Evolutionary conservation across 192 early-diverging fungal species (phyloP).

Genomic region (Coemansia sp.): DNA sequence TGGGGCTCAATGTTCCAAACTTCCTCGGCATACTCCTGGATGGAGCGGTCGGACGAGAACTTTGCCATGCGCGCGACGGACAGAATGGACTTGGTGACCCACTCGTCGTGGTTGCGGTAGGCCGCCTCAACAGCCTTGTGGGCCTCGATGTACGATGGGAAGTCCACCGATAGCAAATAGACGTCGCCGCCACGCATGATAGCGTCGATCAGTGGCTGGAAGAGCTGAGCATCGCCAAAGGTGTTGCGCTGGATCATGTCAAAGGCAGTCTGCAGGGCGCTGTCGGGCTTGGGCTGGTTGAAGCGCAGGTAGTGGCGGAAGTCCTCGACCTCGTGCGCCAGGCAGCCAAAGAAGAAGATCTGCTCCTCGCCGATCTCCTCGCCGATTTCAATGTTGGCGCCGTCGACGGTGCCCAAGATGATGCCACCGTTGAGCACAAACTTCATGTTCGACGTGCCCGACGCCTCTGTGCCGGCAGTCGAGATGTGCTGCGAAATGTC

Average conservation of each 20-base stretch:
- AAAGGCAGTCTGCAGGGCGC: constrained; percentile 77
- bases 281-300: constrained; percentile 73
- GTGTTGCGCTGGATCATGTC: constrained; percentile 74
- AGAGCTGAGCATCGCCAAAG: constrained; percentile 81
- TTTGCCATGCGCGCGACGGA: constrained; percentile 93
- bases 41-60: constrained; percentile 85
- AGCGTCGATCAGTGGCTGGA: constrained; percentile 75
- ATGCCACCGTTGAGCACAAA: constrained; percentile 98
- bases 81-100: constrained; percentile 88
- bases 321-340: constrained; percentile 91
- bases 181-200: constrained; percentile 85
- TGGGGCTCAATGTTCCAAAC: constrained; percentile 85
- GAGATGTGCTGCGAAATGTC: constrained; percentile 99
- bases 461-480: constrained; percentile 97
- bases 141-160: constrained; percentile 63
- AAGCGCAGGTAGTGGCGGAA: constrained; percentile 89
- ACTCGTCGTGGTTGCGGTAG: constrained; percentile 77
- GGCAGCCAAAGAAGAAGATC: constrained; percentile 95
- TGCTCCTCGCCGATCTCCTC: constrained; percentile 97
- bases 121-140: constrained; percentile 59
- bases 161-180: constrained; percentile 67
- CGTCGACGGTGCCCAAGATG: constrained; percentile 97
- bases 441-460: constrained; percentile 99
- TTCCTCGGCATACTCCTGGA: constrained; percentile 88
- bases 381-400: constrained; percentile 98